Evolutionary conservation across 345 rosid species (phyloP).

Genomic region (Brassica carinata): DNA sequence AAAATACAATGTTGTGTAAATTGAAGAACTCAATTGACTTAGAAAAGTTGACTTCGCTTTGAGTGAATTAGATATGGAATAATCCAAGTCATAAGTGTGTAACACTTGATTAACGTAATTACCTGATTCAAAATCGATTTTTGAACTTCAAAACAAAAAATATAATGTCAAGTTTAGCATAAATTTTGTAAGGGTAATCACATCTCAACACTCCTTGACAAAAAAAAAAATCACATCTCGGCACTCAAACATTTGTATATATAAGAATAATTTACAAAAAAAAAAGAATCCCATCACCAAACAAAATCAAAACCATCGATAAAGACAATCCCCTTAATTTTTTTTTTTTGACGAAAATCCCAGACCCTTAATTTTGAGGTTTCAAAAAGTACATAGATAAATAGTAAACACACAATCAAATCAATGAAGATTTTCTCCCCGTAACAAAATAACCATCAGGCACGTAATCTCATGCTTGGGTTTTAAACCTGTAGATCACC

Average conservation of each 20-base stretch:
- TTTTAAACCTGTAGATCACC: slow-evolving; percentile 77
- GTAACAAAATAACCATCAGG: slow-evolving; percentile 12
- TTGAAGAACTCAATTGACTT: background rate
- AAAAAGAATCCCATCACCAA: slow-evolving; percentile 25
- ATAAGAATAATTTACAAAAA: slow-evolving; percentile 27
- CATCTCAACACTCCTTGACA: too few species aligned
- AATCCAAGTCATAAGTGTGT: background rate
- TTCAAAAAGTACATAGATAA: slow-evolving; percentile 15
- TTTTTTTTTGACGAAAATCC: too few species aligned
- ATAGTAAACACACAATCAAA: slow-evolving; percentile 16
- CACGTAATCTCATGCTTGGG: slow-evolving; percentile 42
- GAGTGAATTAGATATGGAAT: background rate
- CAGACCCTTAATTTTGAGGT: background rate
- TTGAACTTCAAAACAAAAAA: background rate
- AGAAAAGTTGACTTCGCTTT: background rate
- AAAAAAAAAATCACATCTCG: background rate
- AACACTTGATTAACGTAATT: background rate
- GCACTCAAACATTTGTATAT: slow-evolving; percentile 33
- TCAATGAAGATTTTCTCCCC: background rate
- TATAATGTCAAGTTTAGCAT: background rate
- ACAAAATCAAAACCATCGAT: slow-evolving; percentile 28
- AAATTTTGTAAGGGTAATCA: background rate
- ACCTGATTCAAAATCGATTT: background rate
- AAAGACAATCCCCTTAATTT: slow-evolving; percentile 19
- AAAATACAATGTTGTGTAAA: background rate